Conservation (phyloP, 208 protist genomes). For the Trypanosoma vivax region DNA sequence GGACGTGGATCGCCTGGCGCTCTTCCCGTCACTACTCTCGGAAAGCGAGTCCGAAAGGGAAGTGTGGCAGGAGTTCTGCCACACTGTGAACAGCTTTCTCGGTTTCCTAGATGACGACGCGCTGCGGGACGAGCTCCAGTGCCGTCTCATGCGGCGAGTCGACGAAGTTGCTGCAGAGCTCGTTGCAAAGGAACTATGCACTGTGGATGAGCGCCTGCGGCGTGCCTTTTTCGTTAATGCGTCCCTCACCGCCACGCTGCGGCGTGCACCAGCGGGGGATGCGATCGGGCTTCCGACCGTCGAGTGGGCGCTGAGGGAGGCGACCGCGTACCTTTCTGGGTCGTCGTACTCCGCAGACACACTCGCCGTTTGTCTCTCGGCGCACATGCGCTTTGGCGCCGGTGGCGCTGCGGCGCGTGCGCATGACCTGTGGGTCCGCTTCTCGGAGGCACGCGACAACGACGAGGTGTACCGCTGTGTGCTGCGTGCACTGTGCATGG, state of each 20-base stretch:
- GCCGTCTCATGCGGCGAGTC: slow-evolving; percentile 21
- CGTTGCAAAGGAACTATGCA: slow-evolving; percentile 11
- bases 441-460: slow-evolving; percentile 51
- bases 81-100: slow-evolving; percentile 30
- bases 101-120: slow-evolving; percentile 31
- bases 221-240: slow-evolving; percentile 19
- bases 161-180: slow-evolving; percentile 10
- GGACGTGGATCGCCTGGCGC: slow-evolving; percentile 39
- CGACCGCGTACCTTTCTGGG: slow-evolving; percentile 35
- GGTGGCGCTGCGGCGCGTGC: slow-evolving; percentile 10
- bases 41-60: slow-evolving; percentile 38
- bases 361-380: slow-evolving; percentile 32
- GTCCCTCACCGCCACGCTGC: slow-evolving; percentile 3
- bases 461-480: slow-evolving; percentile 64
- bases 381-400: slow-evolving; percentile 33
- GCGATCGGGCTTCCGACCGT: slow-evolving; percentile 24
- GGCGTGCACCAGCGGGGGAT: slow-evolving; percentile 1
- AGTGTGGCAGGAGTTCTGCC: slow-evolving; percentile 51
- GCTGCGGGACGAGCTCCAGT: slow-evolving; percentile 25
- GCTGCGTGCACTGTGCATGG: slow-evolving; percentile 50
- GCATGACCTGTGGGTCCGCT: slow-evolving; percentile 37
- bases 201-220: slow-evolving; percentile 9
- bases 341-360: slow-evolving; percentile 32
- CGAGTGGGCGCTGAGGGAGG: slow-evolving; percentile 59
- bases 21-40: slow-evolving; percentile 29